Evolutionary conservation across 345 rosid genomes (phyloP).

Genomic region (Bruguiera parviflora): DNA sequence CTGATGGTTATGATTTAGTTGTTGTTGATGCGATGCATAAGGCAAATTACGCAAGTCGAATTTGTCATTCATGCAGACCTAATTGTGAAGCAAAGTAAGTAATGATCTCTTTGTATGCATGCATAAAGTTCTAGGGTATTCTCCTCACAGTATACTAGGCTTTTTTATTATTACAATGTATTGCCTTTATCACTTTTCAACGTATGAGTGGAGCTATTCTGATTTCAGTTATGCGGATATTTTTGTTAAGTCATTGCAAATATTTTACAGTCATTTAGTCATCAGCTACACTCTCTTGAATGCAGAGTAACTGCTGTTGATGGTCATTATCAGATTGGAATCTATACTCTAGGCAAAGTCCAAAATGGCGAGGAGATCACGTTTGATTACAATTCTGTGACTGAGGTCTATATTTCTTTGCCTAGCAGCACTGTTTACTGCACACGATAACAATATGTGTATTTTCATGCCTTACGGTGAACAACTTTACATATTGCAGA

Average conservation of each 20-base stretch:
- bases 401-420: constrained; percentile 64
- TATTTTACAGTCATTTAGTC: background rate
- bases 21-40: constrained; percentile 99
- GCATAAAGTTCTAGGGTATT: background rate
- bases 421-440: constrained; percentile 7
- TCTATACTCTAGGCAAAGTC: constrained; percentile 74
- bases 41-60: constrained; percentile 98
- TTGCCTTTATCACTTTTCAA: background rate
- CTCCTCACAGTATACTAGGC: background rate
- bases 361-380: constrained; percentile 94
- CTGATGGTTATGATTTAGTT: constrained; percentile 98
- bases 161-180: background rate
- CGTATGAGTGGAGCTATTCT: background rate
- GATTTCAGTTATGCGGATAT: background rate
- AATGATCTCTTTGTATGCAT: background rate
- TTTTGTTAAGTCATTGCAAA: background rate
- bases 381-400: constrained; percentile 96
- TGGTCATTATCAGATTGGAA: constrained; percentile 99
- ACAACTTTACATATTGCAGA: constrained; percentile 48
- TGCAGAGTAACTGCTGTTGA: constrained; percentile 96
- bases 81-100: constrained; percentile 99
- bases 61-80: constrained; percentile 99
- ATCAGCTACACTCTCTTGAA: constrained; percentile 2
- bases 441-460: background rate
- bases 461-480: constrained; percentile 15